Conservation (phyloP, 768 basidiomycete species). For the Hygrophorus russula region DNA sequence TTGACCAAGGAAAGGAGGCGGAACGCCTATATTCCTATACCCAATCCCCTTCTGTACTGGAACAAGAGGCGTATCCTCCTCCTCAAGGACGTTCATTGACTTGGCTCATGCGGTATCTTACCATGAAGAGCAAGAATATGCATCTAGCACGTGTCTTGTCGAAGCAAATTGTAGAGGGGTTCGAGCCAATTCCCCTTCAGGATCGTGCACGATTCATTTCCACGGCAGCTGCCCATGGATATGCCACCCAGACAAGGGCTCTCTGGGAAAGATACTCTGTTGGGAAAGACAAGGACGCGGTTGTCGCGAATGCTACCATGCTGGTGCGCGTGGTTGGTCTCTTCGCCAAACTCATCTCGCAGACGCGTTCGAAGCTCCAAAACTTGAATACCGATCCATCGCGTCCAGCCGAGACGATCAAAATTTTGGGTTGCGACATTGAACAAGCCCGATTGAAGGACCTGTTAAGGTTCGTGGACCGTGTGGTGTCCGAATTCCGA, state of each 20-base stretch:
- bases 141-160: constrained; percentile 40
- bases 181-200: constrained; percentile 29
- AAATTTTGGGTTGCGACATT: not conserved
- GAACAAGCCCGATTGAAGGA: constrained; percentile 12
- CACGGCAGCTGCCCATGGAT: constrained; percentile 32
- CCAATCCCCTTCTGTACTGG: constrained; percentile 20
- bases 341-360: constrained; percentile 20
- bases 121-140: constrained; percentile 22
- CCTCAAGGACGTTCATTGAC: constrained; percentile 34
- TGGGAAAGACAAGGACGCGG: constrained; percentile 26
- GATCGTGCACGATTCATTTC: constrained; percentile 41
- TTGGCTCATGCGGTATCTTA: constrained; percentile 44
- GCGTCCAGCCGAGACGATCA: constrained; percentile 1
- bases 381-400: not conserved
- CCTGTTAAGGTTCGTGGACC: constrained; percentile 28
- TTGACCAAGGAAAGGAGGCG: constrained; percentile 23
- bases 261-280: constrained; percentile 48
- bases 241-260: constrained; percentile 32
- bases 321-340: constrained; percentile 42
- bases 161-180: constrained; percentile 31
- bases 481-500: constrained; percentile 33
- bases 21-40: constrained; percentile 36
- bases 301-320: constrained; percentile 33
- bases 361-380: constrained; percentile 10
- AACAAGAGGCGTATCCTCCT: constrained; percentile 31